Evolutionary conservation across 2,329 filamentous ascomycete species (phyloP).

Genomic region (Mycosphaerella sp.): DNA sequence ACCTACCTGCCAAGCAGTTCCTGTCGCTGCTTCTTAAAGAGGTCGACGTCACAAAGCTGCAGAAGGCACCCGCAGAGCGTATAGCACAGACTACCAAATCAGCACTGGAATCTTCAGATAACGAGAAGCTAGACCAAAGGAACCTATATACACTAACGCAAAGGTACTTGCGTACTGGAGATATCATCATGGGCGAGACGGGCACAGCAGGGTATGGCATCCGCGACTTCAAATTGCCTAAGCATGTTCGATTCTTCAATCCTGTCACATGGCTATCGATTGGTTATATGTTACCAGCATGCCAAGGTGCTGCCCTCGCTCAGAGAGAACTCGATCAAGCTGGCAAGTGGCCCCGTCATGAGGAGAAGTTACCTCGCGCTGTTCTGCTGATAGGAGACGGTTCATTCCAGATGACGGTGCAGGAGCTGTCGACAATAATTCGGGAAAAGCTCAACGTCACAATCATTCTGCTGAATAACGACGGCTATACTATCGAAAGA

Average conservation of each 20-base stretch:
- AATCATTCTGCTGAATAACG: slow-evolving; percentile 43
- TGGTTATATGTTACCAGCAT: slow-evolving; percentile 58
- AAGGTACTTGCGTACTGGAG: slow-evolving; percentile 38
- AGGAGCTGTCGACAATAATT: slow-evolving; percentile 61
- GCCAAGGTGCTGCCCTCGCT: slow-evolving; percentile 68
- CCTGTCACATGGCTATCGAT: slow-evolving; percentile 70
- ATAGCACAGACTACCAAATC: background rate
- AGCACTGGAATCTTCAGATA: background rate
- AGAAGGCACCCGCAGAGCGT: background rate
- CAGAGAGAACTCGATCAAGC: slow-evolving; percentile 52
- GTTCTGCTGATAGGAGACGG: slow-evolving; percentile 43
- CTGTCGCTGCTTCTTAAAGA: slow-evolving; percentile 6
- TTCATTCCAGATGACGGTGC: slow-evolving; percentile 47
- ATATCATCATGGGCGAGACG: slow-evolving; percentile 80
- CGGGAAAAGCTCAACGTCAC: slow-evolving; percentile 33
- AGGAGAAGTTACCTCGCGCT: slow-evolving; percentile 39
- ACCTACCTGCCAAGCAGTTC: slow-evolving; percentile 13
- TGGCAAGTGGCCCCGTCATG: slow-evolving; percentile 13
- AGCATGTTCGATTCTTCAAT: slow-evolving; percentile 65
- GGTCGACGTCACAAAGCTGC: slow-evolving; percentile 6
- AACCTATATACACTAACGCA: slow-evolving; percentile 10
- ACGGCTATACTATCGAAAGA: slow-evolving; percentile 45
- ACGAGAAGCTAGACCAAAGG: slow-evolving; percentile 3
- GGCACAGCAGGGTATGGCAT: slow-evolving; percentile 86
- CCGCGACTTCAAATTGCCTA: slow-evolving; percentile 74